Conservation (phyloP, 75 land plant genomes). For the Sequoia sempervirens region DNA sequence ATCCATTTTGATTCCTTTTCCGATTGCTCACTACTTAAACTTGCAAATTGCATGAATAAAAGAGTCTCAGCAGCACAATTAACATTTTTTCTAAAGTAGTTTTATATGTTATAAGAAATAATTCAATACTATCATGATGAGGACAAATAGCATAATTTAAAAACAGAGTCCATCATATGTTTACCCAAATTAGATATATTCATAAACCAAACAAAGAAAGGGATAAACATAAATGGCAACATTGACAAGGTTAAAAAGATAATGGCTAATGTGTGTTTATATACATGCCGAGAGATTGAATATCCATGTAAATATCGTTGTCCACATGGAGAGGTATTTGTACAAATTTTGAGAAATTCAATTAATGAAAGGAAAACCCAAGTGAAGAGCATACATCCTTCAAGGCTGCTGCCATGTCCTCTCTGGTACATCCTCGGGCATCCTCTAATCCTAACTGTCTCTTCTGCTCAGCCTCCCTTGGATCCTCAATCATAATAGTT, state of each 20-base stretch:
- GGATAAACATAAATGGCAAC: background rate
- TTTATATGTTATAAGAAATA: background rate
- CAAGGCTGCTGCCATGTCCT: slow-evolving; percentile 77
- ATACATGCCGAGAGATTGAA: background rate
- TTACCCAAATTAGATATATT: background rate
- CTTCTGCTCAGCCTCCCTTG: slow-evolving; percentile 71
- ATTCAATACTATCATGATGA: background rate
- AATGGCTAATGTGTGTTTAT: background rate
- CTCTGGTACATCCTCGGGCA: slow-evolving; percentile 62
- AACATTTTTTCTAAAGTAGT: background rate
- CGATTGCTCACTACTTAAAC: background rate
- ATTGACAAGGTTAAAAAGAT: background rate
- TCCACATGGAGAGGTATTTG: background rate
- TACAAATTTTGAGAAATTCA: background rate
- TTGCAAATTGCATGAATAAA: background rate
- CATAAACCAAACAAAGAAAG: background rate
- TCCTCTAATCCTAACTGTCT: slow-evolving; percentile 72
- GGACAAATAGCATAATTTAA: background rate
- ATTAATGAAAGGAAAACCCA: background rate
- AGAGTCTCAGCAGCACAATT: background rate
- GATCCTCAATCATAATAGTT: slow-evolving; percentile 93
- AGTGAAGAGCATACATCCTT: slow-evolving; percentile 54
- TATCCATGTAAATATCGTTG: background rate
- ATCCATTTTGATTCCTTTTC: background rate
- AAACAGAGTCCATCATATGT: background rate